phyloP scores from a whole-genome alignment of 2,329 filamentous ascomycete species.

The Akanthomyces dipterigenus region DNA sequence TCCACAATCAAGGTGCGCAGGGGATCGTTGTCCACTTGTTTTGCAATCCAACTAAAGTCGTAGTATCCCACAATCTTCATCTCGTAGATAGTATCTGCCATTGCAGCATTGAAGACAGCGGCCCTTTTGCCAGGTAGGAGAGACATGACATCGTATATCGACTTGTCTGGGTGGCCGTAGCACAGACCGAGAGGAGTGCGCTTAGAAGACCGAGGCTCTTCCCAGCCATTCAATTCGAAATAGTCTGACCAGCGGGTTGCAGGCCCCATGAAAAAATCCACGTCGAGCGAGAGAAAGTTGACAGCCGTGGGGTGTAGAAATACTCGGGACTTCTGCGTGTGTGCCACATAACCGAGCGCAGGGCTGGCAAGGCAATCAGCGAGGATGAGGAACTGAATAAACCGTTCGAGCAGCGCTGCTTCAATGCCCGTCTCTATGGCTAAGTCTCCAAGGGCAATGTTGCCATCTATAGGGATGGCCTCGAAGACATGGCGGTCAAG shows the following conservation, averaged over 20 bases:
- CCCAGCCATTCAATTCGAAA: slow-evolving; percentile 25
- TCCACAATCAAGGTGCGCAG: slow-evolving; percentile 24
- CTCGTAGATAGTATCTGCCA: slow-evolving; percentile 19
- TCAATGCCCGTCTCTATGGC: slow-evolving; percentile 23
- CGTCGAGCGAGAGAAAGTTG: background rate
- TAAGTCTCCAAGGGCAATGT: slow-evolving; percentile 23
- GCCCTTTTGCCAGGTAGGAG: slow-evolving; percentile 18
- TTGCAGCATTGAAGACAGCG: slow-evolving; percentile 22
- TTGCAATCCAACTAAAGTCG: slow-evolving; percentile 24
- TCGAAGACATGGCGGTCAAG: slow-evolving; percentile 27
- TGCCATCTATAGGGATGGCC: slow-evolving; percentile 21
- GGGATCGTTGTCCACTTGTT: background rate
- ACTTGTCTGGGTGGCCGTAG: slow-evolving; percentile 21
- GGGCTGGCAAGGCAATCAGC: slow-evolving; percentile 9
- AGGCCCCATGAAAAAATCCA: background rate
- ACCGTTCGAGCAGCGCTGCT: slow-evolving; percentile 17
- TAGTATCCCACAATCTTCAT: slow-evolving; percentile 23
- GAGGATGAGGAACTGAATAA: background rate
- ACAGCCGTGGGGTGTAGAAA: background rate
- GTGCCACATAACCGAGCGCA: background rate
- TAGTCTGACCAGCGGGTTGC: slow-evolving; percentile 19
- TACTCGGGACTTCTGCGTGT: background rate
- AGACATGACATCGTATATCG: slow-evolving; percentile 26
- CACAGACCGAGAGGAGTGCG: slow-evolving; percentile 24
- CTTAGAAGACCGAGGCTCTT: slow-evolving; percentile 22